phyloP scores from a whole-genome alignment of 192 early-diverging fungal species.

The Umbelopsis isabellina region DNA sequence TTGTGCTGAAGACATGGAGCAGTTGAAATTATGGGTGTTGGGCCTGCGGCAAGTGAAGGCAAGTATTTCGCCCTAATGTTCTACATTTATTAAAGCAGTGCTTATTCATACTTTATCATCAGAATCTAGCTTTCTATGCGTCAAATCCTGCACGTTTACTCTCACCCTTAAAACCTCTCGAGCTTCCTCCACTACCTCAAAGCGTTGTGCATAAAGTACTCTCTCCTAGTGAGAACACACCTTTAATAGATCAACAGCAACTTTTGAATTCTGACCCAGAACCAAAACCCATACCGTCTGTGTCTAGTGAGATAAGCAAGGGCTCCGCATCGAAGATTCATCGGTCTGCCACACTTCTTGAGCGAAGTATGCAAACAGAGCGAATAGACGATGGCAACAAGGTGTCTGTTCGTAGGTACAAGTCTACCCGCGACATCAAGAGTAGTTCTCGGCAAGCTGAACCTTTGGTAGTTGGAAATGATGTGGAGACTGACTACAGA shows the following conservation, averaged over 20 bases:
- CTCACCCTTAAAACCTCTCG: neutral
- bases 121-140: conserved; percentile 3
- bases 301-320: neutral
- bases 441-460: neutral
- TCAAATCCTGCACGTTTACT: neutral
- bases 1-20: conserved; percentile 12
- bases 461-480: neutral
- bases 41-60: conserved; percentile 1
- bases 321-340: neutral
- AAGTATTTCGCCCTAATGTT: neutral
- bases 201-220: conserved; percentile 12
- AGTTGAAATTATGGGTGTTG: neutral
- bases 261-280: neutral
- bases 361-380: neutral
- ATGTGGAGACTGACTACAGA: neutral
- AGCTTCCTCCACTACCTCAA: conserved; percentile 4
- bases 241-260: neutral
- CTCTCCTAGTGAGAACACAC: neutral
- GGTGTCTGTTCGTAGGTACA: neutral
- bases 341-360: conserved; percentile 2
- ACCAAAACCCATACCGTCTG: neutral
- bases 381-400: neutral
- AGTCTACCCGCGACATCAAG: neutral
- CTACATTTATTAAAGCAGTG: neutral
- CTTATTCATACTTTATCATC: neutral